These are phyloP conservation scores for Lactifluus piperatus DNA, from an alignment of 768 basidiomycete genomes.

Conservation along the genomic window DNA sequence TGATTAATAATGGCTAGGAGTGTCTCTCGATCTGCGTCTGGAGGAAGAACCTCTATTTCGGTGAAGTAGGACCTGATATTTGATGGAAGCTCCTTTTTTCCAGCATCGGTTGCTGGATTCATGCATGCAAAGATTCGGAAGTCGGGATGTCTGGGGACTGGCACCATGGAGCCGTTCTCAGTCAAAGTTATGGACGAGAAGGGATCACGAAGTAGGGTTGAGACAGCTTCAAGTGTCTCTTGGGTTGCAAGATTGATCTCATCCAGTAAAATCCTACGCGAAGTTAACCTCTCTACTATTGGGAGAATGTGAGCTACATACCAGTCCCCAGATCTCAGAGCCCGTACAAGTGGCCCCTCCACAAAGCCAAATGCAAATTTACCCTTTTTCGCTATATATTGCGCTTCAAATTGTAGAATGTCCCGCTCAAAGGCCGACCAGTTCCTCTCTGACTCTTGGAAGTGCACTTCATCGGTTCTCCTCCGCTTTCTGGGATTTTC, in stretches of 20 bases:
- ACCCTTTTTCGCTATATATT: constrained; percentile 80
- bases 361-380: constrained; percentile 93
- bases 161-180: constrained; percentile 86
- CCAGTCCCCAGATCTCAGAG: constrained; percentile 86
- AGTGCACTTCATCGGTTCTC: constrained; percentile 42
- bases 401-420: constrained; percentile 75
- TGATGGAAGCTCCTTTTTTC: constrained; percentile 93
- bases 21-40: constrained; percentile 87
- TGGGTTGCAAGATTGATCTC: constrained; percentile 93
- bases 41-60: constrained; percentile 91
- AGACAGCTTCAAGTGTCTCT: constrained; percentile 90
- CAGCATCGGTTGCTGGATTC: constrained; percentile 98
- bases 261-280: constrained; percentile 79
- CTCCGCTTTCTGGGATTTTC: constrained; percentile 60
- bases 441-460: constrained; percentile 37
- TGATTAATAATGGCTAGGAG: constrained; percentile 79
- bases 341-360: constrained; percentile 92
- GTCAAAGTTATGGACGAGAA: constrained; percentile 86
- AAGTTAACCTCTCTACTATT: neutral
- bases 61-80: constrained; percentile 89
- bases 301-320: constrained; percentile 26
- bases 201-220: constrained; percentile 78
- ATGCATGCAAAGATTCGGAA: constrained; percentile 98
- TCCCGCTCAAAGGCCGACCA: constrained; percentile 66
- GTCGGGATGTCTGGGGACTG: constrained; percentile 84